phyloP scores from a whole-genome alignment of 2,329 filamentous ascomycete genomes.

The Beauveria asiatica region DNA sequence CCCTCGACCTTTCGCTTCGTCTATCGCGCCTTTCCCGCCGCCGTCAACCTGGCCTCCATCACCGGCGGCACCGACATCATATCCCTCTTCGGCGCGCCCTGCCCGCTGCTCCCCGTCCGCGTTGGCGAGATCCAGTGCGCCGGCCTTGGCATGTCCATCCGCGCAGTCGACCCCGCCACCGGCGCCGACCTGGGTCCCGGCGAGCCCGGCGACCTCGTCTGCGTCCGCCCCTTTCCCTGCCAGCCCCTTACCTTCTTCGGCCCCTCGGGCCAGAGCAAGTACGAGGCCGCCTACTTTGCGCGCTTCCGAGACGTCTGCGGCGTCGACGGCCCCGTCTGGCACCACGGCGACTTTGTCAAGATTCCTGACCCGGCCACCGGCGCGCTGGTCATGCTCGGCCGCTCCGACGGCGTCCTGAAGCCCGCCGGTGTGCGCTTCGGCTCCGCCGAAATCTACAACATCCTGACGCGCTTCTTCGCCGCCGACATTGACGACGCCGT shows the following conservation, averaged over 20 bases:
- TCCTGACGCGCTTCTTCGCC: slow-evolving; percentile 77
- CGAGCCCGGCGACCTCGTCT: slow-evolving; percentile 81
- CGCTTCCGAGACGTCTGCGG: slow-evolving; percentile 50
- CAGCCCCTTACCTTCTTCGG: slow-evolving; percentile 90
- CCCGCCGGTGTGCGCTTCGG: slow-evolving; percentile 88
- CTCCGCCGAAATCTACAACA: slow-evolving; percentile 90
- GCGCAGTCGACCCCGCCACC: slow-evolving; percentile 48
- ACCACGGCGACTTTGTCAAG: slow-evolving; percentile 86
- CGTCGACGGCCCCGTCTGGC: slow-evolving; percentile 55
- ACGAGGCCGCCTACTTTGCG: slow-evolving; percentile 80
- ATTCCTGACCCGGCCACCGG: slow-evolving; percentile 59
- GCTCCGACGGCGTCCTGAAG: slow-evolving; percentile 88
- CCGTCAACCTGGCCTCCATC: slow-evolving; percentile 85
- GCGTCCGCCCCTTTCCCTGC: slow-evolving; percentile 76
- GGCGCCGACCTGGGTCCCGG: slow-evolving; percentile 48
- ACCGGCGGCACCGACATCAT: slow-evolving; percentile 96
- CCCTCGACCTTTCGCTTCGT: slow-evolving; percentile 90
- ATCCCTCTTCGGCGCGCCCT: slow-evolving; percentile 84
- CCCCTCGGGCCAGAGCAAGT: slow-evolving; percentile 54
- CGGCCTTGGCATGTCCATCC: slow-evolving; percentile 71
- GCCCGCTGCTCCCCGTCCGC: slow-evolving; percentile 63
- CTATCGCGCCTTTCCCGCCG: slow-evolving; percentile 69
- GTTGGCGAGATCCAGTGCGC: slow-evolving; percentile 70
- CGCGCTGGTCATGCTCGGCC: slow-evolving; percentile 81
- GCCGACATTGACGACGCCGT: slow-evolving; percentile 74